A percentile compares a stretch with the other conserved stretches of the same genome.
Conservation (phyloP, 23 red algal species). For the Gracilariopsis chorda region DNA sequence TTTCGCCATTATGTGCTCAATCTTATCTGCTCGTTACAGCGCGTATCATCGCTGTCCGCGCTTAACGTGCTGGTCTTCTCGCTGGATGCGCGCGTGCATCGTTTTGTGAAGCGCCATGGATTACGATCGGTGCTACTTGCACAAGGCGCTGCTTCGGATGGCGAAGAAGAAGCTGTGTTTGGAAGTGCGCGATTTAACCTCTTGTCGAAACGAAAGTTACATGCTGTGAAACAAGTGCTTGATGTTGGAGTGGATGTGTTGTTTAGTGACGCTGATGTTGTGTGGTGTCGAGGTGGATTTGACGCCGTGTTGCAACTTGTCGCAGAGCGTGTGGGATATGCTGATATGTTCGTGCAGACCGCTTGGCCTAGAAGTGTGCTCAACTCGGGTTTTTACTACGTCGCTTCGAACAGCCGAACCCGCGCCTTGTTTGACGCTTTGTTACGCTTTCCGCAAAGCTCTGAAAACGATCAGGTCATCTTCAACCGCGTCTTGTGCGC, state of each 20-base stretch:
- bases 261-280: slow-evolving; percentile 35
- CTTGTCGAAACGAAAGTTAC: slow-evolving; percentile 13
- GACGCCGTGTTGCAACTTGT: not conserved
- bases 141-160: not conserved
- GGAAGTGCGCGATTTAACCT: slow-evolving; percentile 10
- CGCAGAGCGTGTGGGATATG: not conserved
- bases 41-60: not conserved
- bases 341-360: slow-evolving; percentile 23
- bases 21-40: slow-evolving; percentile 5
- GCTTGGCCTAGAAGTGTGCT: slow-evolving; percentile 31
- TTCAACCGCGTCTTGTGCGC: slow-evolving; percentile 41
- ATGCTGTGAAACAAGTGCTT: slow-evolving; percentile 13
- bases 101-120: not conserved
- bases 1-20: slow-evolving; percentile 47
- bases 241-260: slow-evolving; percentile 6
- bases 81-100: not conserved
- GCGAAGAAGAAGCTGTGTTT: not conserved
- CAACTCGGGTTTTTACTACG: slow-evolving; percentile 45
- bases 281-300: slow-evolving; percentile 17
- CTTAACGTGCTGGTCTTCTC: not conserved
- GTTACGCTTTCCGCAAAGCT: not conserved
- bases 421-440: slow-evolving; percentile 7
- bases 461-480: slow-evolving; percentile 38
- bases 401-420: not conserved
- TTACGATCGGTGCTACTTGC: not conserved